These are phyloP conservation scores for Aspergillus candidus DNA, from an alignment of 2,329 filamentous ascomycete genomes.

Conservation along the genomic window DNA sequence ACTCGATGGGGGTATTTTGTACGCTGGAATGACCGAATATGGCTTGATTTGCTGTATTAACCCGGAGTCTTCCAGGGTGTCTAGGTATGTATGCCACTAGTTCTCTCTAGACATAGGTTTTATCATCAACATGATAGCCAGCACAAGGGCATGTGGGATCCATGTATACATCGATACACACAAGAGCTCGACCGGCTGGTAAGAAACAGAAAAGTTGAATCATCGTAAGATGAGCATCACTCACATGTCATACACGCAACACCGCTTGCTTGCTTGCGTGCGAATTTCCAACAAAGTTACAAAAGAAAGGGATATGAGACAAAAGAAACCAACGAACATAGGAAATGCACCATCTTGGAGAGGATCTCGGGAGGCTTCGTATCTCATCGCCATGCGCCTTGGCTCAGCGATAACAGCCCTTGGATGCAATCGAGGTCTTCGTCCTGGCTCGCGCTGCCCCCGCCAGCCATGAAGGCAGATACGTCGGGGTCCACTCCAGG, in stretches of 20 bases:
- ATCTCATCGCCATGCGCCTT: constrained; percentile 76
- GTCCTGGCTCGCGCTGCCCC: constrained; percentile 57
- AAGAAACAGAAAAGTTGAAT: constrained; percentile 10
- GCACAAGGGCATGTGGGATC: background rate
- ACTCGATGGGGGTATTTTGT: no score
- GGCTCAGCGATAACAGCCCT: constrained; percentile 78
- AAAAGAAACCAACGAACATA: constrained; percentile 20
- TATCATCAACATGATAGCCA: constrained; percentile 7
- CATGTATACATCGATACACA: constrained; percentile 3
- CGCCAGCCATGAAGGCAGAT: constrained; percentile 65
- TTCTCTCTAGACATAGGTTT: constrained; percentile 1
- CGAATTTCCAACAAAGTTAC: constrained; percentile 19
- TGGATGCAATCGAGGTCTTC: constrained; percentile 84
- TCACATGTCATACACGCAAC: constrained; percentile 19
- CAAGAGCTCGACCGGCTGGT: constrained; percentile 2
- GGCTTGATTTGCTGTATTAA: constrained; percentile 1
- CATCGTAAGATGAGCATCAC: constrained; percentile 17
- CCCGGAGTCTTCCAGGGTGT: background rate
- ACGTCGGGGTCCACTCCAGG: constrained; percentile 57
- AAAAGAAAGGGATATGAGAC: constrained; percentile 14
- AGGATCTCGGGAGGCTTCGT: background rate
- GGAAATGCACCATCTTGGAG: constrained; percentile 15
- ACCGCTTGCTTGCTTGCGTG: constrained; percentile 25
- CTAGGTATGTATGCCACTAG: background rate
- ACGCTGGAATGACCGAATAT: no score